A percentile compares a stretch with the other conserved stretches of the same genome.
These are phyloP conservation scores for Phytopythium mirpurense DNA, from an alignment of 352 stramenopile genomes.

Conservation along the genomic window DNA sequence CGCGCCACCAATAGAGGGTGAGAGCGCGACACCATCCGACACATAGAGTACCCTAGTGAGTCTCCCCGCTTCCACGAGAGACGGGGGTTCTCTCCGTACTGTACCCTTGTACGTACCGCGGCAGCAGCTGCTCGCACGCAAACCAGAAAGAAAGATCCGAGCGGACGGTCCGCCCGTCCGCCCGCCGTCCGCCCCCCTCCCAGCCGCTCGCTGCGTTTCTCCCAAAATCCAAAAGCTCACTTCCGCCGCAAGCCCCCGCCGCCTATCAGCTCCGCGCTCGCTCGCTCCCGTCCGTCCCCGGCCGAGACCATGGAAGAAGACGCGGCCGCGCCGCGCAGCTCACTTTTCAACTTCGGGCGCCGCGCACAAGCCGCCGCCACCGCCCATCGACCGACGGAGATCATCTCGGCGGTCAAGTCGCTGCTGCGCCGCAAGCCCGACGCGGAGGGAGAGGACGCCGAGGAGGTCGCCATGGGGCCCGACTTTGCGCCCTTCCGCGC, in stretches of 20 bases:
- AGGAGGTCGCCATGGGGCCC: conserved; percentile 24
- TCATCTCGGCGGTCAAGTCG: conserved; percentile 6
- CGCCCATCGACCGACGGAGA: conserved; percentile 1
- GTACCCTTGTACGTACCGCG: too few species aligned
- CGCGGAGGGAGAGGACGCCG: conserved; percentile 1
- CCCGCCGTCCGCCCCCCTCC: background rate
- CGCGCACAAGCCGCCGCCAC: conserved; percentile 4
- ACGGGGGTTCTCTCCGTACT: background rate
- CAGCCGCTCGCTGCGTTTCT: background rate
- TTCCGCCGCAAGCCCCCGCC: background rate
- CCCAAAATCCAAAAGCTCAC: conserved; percentile 3
- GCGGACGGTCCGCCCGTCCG: conserved; percentile 3
- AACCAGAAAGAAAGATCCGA: background rate
- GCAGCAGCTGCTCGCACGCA: background rate
- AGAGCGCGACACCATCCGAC: background rate
- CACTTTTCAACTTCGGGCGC: conserved; percentile 11
- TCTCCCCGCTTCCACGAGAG: background rate
- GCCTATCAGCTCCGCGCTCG: background rate
- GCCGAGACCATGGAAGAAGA: conserved; percentile 5
- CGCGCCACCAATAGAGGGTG: background rate
- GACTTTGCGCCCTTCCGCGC: conserved; percentile 80
- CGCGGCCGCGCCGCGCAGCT: conserved; percentile 2
- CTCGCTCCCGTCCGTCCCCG: background rate
- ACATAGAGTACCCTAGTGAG: background rate
- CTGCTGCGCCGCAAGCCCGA: conserved; percentile 2